These are phyloP conservation scores for Neofusicoccum sp. DNA, from an alignment of 2,329 filamentous ascomycete species.

Conservation along the genomic window DNA sequence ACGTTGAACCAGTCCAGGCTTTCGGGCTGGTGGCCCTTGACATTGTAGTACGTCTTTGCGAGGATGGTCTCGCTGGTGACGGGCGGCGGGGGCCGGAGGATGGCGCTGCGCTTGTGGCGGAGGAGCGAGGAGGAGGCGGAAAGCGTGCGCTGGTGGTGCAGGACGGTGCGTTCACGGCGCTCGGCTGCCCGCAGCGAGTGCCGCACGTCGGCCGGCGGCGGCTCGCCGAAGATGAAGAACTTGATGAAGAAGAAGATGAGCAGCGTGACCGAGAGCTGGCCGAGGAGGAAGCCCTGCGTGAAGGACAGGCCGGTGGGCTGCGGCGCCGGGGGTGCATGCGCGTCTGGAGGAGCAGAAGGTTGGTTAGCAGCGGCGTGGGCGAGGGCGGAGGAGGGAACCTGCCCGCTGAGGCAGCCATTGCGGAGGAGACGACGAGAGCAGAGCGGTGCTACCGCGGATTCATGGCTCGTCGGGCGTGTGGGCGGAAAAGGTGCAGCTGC, in stretches of 20 bases:
- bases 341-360: not conserved
- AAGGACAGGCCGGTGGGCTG: slow-evolving; percentile 68
- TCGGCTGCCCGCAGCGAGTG: slow-evolving; percentile 73
- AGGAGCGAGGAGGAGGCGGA: slow-evolving; percentile 26
- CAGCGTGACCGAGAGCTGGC: slow-evolving; percentile 87
- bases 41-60: slow-evolving; percentile 96
- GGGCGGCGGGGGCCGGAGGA: slow-evolving; percentile 56
- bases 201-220: slow-evolving; percentile 77
- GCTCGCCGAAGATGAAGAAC: slow-evolving; percentile 98
- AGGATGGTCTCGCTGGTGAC: slow-evolving; percentile 93
- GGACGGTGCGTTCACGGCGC: slow-evolving; percentile 68
- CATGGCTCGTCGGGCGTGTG: not conserved
- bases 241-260: slow-evolving; percentile 95
- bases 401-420: slow-evolving; percentile 10
- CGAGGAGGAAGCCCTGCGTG: slow-evolving; percentile 88
- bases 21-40: slow-evolving; percentile 91
- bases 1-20: slow-evolving; percentile 99
- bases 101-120: slow-evolving; percentile 45
- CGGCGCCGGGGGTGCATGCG: slow-evolving; percentile 14
- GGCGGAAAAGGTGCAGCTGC: not conserved
- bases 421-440: not conserved
- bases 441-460: not conserved
- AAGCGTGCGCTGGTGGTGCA: slow-evolving; percentile 53
- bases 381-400: not conserved
- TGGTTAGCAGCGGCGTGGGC: not conserved